Evolutionary conservation across 257 asterid genomes (phyloP), one percentile per base, ranked within the genome.

Genomic region (Perilla frutescens): DNA sequence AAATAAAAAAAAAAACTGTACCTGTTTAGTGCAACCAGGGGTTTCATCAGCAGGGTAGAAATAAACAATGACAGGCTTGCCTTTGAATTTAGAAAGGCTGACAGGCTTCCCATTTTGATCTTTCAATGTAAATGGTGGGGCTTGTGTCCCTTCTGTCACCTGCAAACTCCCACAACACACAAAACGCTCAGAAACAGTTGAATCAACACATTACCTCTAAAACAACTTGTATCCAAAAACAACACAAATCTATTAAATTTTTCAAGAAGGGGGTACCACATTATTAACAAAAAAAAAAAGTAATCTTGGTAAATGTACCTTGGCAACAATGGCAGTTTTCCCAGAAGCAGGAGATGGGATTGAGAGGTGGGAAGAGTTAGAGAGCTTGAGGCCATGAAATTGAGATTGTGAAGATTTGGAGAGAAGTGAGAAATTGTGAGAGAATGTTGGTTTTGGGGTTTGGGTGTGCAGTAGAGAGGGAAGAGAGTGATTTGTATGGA

Each of bases 21-120:
- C 99, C 96, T 95, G 97, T 74, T 92, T 95, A 77, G 98, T 95
- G 79, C 99, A 95, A 34, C 99, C 97, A 57, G 98, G 97, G 76
- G 90, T 81, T 79, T 90, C 99, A 80, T 95, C 99, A 74, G 94
- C 99, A 77, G 98, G 99, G 83, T 95, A 95, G 96, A 95, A 95
- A 79, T 95, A 95, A 77, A 95, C 88, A 67, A 95, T 84, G 1
- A 88, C 89, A 14, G 99, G 99, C 88, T 84, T 95, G 62, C 98
- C 99, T 81, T 95, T 95, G 81, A 83, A 92, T 61, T 95, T 90
- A 47, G 98, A 85, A 20, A 95, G 91, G 81, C 83, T 86, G 76
- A 90, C 97, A 70, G 72, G 79, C 81, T 47, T 95, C 44, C 99
- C 99, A 84, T 87, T 87, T 81, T 95, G 99, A 83, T 95, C 96